Percentiles rank a stretch among this genome's conserved stretches.
These are phyloP conservation scores for Colletotrichum tabaci DNA, from an alignment of 2,329 filamentous ascomycete species.

Conservation along the genomic window DNA sequence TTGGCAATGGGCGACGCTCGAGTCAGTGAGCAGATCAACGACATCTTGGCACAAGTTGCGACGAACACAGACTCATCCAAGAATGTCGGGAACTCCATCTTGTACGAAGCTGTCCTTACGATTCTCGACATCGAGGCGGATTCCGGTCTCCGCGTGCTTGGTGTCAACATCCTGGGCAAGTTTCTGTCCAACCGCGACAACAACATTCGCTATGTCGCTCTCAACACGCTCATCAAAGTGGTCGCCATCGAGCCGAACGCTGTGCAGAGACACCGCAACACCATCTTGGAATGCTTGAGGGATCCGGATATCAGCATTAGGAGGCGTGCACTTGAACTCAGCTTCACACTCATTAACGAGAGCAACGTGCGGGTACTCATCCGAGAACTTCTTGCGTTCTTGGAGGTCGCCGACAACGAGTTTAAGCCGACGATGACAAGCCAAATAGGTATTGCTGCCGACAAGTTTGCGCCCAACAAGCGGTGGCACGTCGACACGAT, in stretches of 20 bases:
- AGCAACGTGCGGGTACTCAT: conserved; percentile 95
- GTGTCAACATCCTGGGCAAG: conserved; percentile 98
- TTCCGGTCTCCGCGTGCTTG: conserved; percentile 91
- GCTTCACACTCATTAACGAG: conserved; percentile 98
- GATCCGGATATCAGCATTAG: conserved; percentile 99
- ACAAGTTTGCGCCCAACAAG: conserved; percentile 96
- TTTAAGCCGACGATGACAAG: conserved; percentile 99
- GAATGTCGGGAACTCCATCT: conserved; percentile 97
- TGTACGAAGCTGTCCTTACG: conserved; percentile 96
- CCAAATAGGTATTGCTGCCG: conserved; percentile 96
- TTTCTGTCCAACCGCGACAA: conserved; percentile 99
- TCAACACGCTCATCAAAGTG: conserved; percentile 98
- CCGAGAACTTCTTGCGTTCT: conserved; percentile 91
- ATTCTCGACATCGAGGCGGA: conserved; percentile 99
- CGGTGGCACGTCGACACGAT: conserved; percentile 99
- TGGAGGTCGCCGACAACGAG: conserved; percentile 97
- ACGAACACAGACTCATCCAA: conserved; percentile 99
- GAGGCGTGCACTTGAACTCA: conserved; percentile 93
- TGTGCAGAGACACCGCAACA: conserved; percentile 96
- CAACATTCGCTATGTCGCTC: conserved; percentile 97
- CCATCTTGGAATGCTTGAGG: conserved; percentile 93
- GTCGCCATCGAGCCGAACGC: conserved; percentile 98
- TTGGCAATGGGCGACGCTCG: conserved; percentile 88
- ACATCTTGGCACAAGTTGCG: conserved; percentile 96
- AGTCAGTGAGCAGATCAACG: conserved; percentile 97